Evolutionary conservation across 2,329 filamentous ascomycete genomes (phyloP).

Genomic region (Nannizziopsis arthrosporioides): DNA sequence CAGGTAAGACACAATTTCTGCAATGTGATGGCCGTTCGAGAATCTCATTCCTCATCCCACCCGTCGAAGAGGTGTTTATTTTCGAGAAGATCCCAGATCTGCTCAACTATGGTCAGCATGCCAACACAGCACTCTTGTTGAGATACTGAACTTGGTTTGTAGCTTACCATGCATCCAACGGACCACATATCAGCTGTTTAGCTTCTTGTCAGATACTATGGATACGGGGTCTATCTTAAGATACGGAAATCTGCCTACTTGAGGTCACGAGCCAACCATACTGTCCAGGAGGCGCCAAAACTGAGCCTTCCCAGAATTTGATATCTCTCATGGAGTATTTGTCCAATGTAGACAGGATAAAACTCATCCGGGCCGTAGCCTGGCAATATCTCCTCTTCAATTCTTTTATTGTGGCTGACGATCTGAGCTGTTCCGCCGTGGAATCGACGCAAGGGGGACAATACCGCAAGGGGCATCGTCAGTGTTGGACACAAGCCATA

Average conservation of each 20-base stretch:
- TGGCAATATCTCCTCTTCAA: constrained; percentile 15
- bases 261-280: constrained; percentile 18
- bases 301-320: constrained; percentile 19
- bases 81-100: constrained; percentile 1
- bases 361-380: constrained; percentile 12
- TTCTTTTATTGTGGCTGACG: background rate
- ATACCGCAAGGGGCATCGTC: too few species aligned
- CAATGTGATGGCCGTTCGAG: background rate
- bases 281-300: constrained; percentile 18
- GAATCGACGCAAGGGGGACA: too few species aligned
- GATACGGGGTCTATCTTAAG: background rate
- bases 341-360: constrained; percentile 12
- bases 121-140: too few species aligned
- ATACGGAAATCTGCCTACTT: constrained; percentile 6
- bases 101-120: background rate
- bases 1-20: background rate
- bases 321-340: constrained; percentile 15
- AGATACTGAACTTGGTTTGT: too few species aligned
- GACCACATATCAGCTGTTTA: constrained; percentile 20
- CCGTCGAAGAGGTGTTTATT: constrained; percentile 9
- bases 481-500: too few species aligned
- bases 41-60: background rate
- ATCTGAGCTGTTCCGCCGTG: too few species aligned
- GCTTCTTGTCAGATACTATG: constrained; percentile 2
- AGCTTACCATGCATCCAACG: constrained; percentile 18